Evolutionary conservation across 257 asterid genomes (phyloP), one percentile per base, ranked within the genome.

Genomic region (Gentiana macrophylla): DNA sequence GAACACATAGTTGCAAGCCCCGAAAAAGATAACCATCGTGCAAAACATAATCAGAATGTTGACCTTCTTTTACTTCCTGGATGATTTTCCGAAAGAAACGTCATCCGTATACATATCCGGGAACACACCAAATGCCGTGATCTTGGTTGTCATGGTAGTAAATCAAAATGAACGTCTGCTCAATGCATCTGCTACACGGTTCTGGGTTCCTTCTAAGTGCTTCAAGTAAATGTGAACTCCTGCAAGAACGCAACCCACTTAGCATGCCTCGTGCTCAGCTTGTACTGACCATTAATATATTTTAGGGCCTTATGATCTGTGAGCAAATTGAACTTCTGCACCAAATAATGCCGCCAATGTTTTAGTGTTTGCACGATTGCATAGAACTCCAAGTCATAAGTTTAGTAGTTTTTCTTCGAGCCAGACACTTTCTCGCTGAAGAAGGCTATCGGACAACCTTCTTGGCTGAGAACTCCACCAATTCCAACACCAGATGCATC

Each of bases 401-500:
- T 61, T 0, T 37, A 50, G 37, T 61, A 61, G 2, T 51, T 47
- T 3, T 6, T 0, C 8, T 15, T 3, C 0, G 48, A 33, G 0
- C 43, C 50, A 9, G 50, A 6, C 6, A 61, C 3, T 12, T 61
- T 61, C 35, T 61, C 49, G 37, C 58, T 61, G n/a, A 51, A 36
- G 6, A 35, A 61, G 0, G 57, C 33, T 13, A 43, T 32, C 2
- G 43, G 43, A 3, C 34, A 13, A 0, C 59, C 2, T 10, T 53
- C 53, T 52, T 61, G 59, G 5, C 54, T 37, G 3, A 63, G 34
- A 6, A 63, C 44, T 1, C 34, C 68, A 2, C 50, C 62, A 35
- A 55, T 49, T 24, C 68, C 44, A 1, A 63, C 51, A 8, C 49
- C 37, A 1, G 44, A 55, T 5, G 62, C 62, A 63, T 63, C 57